These are phyloP conservation scores for Spiromastix sp. DNA, from an alignment of 2,329 filamentous ascomycete species.

Conservation along the genomic window DNA sequence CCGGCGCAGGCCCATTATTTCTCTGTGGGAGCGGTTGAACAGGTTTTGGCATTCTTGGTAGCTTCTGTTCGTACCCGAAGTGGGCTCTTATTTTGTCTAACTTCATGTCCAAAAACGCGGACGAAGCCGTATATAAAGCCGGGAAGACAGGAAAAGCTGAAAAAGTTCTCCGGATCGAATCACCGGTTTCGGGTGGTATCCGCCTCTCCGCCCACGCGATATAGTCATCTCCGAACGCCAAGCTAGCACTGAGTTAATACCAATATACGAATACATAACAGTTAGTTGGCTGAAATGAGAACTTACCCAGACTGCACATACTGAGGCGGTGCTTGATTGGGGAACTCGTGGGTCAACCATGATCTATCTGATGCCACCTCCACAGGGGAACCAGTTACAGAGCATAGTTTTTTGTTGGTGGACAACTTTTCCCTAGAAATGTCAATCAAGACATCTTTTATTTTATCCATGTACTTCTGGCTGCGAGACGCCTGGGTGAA, in stretches of 20 bases:
- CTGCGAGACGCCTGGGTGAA: slow-evolving; percentile 5
- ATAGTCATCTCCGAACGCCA: slow-evolving; percentile 8
- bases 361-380: not conserved
- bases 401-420: not conserved
- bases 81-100: no score
- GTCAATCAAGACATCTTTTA: slow-evolving; percentile 5
- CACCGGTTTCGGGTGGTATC: slow-evolving; percentile 8
- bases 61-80: no score
- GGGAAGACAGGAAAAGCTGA: no score
- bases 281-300: not conserved
- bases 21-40: no score
- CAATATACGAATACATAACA: not conserved
- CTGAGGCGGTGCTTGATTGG: slow-evolving; percentile 4
- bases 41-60: no score
- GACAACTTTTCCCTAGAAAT: no score
- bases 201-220: slow-evolving; percentile 4
- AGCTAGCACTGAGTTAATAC: slow-evolving; percentile 1
- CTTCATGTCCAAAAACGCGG: no score
- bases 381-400: slow-evolving; percentile 3
- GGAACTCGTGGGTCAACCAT: slow-evolving; percentile 5
- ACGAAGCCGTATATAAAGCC: no score
- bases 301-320: slow-evolving; percentile 10
- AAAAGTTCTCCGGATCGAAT: slow-evolving; percentile 8
- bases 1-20: no score
- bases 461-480: not conserved